These are phyloP conservation scores for Lentinula guzmanii DNA, from an alignment of 768 basidiomycete species.

Conservation along the genomic window DNA sequence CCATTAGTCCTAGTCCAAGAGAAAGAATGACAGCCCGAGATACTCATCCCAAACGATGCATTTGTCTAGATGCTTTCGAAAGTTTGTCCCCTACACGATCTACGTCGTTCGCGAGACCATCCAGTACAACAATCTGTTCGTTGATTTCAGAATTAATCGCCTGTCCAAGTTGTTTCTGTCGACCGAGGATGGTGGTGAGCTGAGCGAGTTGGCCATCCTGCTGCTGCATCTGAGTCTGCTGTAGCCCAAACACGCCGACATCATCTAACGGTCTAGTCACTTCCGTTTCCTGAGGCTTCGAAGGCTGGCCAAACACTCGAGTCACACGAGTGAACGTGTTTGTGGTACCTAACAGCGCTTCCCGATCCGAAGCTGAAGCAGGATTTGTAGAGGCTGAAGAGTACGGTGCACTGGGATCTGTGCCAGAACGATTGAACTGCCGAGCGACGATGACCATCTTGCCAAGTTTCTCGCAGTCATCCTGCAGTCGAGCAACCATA, in stretches of 20 bases:
- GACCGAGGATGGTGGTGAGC: slow-evolving; percentile 73
- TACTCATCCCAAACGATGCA: slow-evolving; percentile 66
- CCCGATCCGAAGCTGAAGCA: slow-evolving; percentile 54
- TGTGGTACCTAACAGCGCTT: slow-evolving; percentile 48
- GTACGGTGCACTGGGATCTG: slow-evolving; percentile 12
- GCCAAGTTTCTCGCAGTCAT: slow-evolving; percentile 85
- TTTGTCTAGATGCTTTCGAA: slow-evolving; percentile 69
- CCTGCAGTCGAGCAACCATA: slow-evolving; percentile 82
- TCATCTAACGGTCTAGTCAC: slow-evolving; percentile 86
- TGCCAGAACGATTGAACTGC: slow-evolving; percentile 36
- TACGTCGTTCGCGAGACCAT: slow-evolving; percentile 70
- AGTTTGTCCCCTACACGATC: slow-evolving; percentile 77
- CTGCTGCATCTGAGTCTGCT: slow-evolving; percentile 72
- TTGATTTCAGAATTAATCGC: slow-evolving; percentile 82
- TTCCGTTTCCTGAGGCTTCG: slow-evolving; percentile 71
- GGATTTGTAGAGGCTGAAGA: slow-evolving; percentile 30
- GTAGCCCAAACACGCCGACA: slow-evolving; percentile 71
- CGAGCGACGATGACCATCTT: slow-evolving; percentile 79
- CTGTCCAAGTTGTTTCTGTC: slow-evolving; percentile 81
- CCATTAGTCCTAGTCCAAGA: neutral
- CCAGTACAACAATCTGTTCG: slow-evolving; percentile 81
- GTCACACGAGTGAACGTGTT: slow-evolving; percentile 43
- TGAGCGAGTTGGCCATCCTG: slow-evolving; percentile 82
- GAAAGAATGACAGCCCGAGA: slow-evolving; percentile 5
- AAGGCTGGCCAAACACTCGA: slow-evolving; percentile 72